Evolutionary conservation across 106 monocot species (phyloP).

Genomic region (Narthecium ossifragum): DNA sequence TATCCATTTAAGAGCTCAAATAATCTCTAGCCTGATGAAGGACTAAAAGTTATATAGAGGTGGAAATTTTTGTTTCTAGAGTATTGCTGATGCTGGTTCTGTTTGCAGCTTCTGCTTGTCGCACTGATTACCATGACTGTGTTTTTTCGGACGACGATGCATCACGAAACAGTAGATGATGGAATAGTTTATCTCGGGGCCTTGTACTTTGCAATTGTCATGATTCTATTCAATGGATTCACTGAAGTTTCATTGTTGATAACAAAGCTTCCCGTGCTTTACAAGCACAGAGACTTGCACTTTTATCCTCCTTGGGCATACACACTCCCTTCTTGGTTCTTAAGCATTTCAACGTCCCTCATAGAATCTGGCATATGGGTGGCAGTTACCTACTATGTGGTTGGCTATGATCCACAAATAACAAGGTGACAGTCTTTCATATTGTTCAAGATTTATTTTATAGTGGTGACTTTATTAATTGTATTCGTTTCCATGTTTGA

Average conservation of each 20-base stretch:
- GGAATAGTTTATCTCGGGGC: slow-evolving; percentile 88
- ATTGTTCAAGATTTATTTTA: background rate
- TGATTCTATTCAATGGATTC: slow-evolving; percentile 98
- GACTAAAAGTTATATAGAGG: no score
- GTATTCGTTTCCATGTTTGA: background rate
- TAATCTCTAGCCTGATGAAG: no score
- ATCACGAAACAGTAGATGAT: slow-evolving; percentile 77
- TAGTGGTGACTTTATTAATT: background rate
- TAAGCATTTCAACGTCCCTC: slow-evolving; percentile 91
- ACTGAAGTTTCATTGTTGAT: slow-evolving; percentile 94
- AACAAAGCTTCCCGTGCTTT: slow-evolving; percentile 90
- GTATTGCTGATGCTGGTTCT: slow-evolving; percentile 5
- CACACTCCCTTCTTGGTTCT: slow-evolving; percentile 85
- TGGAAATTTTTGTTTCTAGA: no score
- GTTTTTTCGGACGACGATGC: slow-evolving; percentile 91
- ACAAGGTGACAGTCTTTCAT: slow-evolving; percentile 50
- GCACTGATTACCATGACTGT: slow-evolving; percentile 96
- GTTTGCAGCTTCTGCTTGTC: slow-evolving; percentile 82
- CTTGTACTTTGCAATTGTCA: slow-evolving; percentile 80
- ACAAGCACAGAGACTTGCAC: slow-evolving; percentile 97
- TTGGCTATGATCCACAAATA: slow-evolving; percentile 94
- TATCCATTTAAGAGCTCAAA: background rate
- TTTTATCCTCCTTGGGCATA: slow-evolving; percentile 95
- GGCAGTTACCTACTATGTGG: slow-evolving; percentile 82
- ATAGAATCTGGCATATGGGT: slow-evolving; percentile 90